A percentile compares a stretch with the other conserved stretches of the same genome.
phyloP scores from a whole-genome alignment of 352 stramenopile genomes.

The Bremia lactucae region DNA sequence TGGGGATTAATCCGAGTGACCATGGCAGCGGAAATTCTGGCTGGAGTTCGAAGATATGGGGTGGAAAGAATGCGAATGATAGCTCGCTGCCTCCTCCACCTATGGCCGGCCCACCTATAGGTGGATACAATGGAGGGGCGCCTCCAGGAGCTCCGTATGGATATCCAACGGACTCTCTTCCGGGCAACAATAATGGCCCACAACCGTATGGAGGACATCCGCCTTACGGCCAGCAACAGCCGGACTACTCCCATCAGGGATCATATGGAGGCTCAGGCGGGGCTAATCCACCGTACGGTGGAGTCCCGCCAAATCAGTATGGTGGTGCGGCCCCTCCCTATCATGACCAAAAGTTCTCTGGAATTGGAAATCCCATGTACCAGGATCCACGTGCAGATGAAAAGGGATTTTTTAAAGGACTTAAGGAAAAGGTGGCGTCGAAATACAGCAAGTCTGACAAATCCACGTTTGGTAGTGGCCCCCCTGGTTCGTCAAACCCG shows the following conservation, averaged over 20 bases:
- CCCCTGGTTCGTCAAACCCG: conserved; percentile 55
- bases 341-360: conserved; percentile 79
- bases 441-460: conserved; percentile 68
- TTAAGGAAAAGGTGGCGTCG: conserved; percentile 78
- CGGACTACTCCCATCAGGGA: conserved; percentile 31
- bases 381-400: conserved; percentile 80
- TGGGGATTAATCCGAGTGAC: conserved; percentile 51
- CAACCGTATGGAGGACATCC: conserved; percentile 27
- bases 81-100: conserved; percentile 34
- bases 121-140: conserved; percentile 28
- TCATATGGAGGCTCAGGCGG: conserved; percentile 32
- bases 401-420: conserved; percentile 79
- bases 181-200: conserved; percentile 36
- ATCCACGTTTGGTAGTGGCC: conserved; percentile 44
- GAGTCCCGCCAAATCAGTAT: conserved; percentile 23
- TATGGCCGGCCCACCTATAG: conserved; percentile 43
- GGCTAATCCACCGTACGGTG: conserved; percentile 27
- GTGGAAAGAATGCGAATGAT: conserved; percentile 52
- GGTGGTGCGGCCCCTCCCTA: conserved; percentile 39
- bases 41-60: conserved; percentile 65
- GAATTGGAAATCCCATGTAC: conserved; percentile 93
- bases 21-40: conserved; percentile 27
- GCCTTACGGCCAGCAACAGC: conserved; percentile 41
- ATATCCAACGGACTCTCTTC: conserved; percentile 36
- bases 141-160: conserved; percentile 28